Conservation (phyloP, 2,329 filamentous ascomycete genomes). For the Sporothrix sp. region DNA sequence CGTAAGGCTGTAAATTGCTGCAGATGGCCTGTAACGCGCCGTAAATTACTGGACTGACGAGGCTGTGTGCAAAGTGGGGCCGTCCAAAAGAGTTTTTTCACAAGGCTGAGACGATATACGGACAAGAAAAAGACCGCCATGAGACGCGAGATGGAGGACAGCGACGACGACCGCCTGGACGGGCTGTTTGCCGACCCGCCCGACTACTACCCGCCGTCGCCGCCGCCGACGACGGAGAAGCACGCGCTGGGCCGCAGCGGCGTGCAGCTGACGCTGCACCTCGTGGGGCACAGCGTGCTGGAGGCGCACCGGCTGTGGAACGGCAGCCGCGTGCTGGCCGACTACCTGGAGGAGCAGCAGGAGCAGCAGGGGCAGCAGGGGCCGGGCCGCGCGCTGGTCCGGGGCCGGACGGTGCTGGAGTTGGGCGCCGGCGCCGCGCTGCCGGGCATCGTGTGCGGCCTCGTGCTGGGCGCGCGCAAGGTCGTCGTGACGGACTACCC, state of each 20-base stretch:
- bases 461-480: slow-evolving; percentile 55
- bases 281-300: slow-evolving; percentile 73
- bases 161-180: slow-evolving; percentile 28
- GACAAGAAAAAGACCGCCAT: no score
- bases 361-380: slow-evolving; percentile 6
- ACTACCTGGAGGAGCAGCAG: slow-evolving; percentile 57
- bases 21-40: no score
- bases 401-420: slow-evolving; percentile 65
- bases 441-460: slow-evolving; percentile 66
- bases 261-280: slow-evolving; percentile 42
- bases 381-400: slow-evolving; percentile 35
- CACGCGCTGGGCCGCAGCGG: slow-evolving; percentile 55
- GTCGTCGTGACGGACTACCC: slow-evolving; percentile 85
- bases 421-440: slow-evolving; percentile 82
- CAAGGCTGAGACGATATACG: no score
- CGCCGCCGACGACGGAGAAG: slow-evolving; percentile 61
- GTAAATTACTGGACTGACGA: no score
- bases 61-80: no score
- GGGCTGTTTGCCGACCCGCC: slow-evolving; percentile 64
- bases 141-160: no score
- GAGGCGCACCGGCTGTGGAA: slow-evolving; percentile 93
- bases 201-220: slow-evolving; percentile 69
- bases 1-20: no score
- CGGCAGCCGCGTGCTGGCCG: slow-evolving; percentile 66
- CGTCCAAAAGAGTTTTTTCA: no score